Conservation (phyloP, 2,329 filamentous ascomycete genomes). For the Fusarium caatingaense region DNA sequence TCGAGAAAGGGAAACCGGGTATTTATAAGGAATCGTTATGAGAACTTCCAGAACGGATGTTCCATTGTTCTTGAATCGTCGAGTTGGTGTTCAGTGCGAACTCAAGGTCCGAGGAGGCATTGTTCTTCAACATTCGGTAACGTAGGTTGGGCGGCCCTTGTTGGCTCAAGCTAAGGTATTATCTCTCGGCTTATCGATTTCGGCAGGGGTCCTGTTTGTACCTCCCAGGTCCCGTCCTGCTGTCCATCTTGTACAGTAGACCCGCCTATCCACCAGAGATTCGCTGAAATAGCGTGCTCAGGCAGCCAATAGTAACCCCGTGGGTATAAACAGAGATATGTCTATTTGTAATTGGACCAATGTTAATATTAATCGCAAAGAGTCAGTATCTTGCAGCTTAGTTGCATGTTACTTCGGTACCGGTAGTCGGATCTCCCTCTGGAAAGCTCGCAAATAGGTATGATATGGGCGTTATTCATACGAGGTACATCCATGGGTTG, state of each 20-base stretch:
- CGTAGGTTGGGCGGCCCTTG: conserved; percentile 15
- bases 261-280: background rate
- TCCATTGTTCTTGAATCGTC: conserved; percentile 31
- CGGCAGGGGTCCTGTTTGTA: conserved; percentile 24
- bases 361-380: background rate
- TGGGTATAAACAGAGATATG: background rate
- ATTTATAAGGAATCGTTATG: conserved; percentile 31
- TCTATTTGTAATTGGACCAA: conserved; percentile 1
- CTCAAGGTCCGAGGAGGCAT: conserved; percentile 24
- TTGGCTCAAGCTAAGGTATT: conserved; percentile 15
- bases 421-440: background rate
- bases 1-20: conserved; percentile 19
- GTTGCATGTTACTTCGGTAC: background rate
- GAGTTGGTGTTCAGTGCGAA: conserved; percentile 32
- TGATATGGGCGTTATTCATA: background rate
- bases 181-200: conserved; percentile 44
- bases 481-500: background rate
- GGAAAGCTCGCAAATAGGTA: background rate
- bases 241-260: background rate
- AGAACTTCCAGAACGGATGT: conserved; percentile 16
- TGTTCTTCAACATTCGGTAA: conserved; percentile 37
- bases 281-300: conserved; percentile 9
- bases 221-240: background rate
- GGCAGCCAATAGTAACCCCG: background rate
- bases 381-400: background rate